Percentiles rank a stretch among this genome's conserved stretches.
These are phyloP conservation scores for Saksenaea oblongispora DNA, from an alignment of 371 early-diverging fungal genomes.

Conservation along the genomic window DNA sequence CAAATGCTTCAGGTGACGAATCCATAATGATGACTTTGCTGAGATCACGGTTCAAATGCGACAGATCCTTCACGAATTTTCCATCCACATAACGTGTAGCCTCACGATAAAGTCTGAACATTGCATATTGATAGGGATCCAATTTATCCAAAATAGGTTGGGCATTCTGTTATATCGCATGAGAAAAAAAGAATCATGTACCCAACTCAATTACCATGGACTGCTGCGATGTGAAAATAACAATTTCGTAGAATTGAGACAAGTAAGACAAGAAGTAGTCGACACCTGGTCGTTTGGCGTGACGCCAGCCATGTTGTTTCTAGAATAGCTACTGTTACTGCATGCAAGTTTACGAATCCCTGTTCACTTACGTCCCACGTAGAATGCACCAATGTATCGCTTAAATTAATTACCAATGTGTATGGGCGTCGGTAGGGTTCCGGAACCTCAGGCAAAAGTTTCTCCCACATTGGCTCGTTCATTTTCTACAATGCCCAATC, in stretches of 20 bases:
- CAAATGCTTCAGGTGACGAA: conserved; percentile 71
- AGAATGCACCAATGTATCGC: conserved; percentile 85
- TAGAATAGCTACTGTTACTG: conserved; percentile 17
- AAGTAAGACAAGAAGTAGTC: conserved; percentile 90
- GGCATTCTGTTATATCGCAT: conserved; percentile 55
- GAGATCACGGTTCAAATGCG: conserved; percentile 87
- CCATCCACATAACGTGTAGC: conserved; percentile 81
- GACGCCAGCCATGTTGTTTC: conserved; percentile 88
- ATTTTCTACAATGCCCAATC: conserved; percentile 18
- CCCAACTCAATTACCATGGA: conserved; percentile 39
- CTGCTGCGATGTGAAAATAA: conserved; percentile 85
- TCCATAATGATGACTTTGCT: conserved; percentile 90
- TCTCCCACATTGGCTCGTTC: conserved; percentile 67
- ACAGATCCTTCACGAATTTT: conserved; percentile 86
- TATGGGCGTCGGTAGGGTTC: conserved; percentile 76
- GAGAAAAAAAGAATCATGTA: not conserved
- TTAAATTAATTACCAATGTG: conserved; percentile 89
- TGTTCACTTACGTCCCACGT: conserved; percentile 79
- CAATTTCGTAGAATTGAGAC: conserved; percentile 88
- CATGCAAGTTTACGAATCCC: not conserved
- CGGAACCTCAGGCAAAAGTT: conserved; percentile 85
- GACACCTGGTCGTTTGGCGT: conserved; percentile 89
- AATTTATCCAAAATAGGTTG: conserved; percentile 82
- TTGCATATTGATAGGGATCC: conserved; percentile 82
- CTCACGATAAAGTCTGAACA: conserved; percentile 86